Base-by-base conservation (phyloP, 139 green algal genomes). In the Micractinium conductrix region DNA sequence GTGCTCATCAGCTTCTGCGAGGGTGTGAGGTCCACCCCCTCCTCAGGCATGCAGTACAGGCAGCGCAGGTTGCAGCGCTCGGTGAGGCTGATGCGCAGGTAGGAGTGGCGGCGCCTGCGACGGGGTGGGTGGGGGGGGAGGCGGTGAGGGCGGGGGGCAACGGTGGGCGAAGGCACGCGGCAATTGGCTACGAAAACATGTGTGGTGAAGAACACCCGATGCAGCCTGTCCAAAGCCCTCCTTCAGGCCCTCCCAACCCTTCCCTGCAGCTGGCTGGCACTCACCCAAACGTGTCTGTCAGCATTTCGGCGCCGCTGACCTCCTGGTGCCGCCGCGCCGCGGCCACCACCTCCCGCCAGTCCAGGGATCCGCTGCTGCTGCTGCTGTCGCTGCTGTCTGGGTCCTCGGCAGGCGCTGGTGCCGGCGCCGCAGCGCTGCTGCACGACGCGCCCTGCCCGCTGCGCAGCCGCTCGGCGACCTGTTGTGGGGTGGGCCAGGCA, bases 21-120 rank as follows among this genome's bases (percentile, higher is more conserved):
- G 1, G 94, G 92, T 3, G 96, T 97, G 1, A 99, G 93, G 26
- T 96, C 93, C 40, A 98, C 93, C 14, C 97, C 97, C 81, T 99
- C 97, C 17, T 90, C 95, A 1, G 97, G 97, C 97, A 99, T 99
- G 93, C 97, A 99, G 92, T 99, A 99, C 79, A 93, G 76, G 90
- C 97, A 99, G 35, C 97, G 91, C 91, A 99, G 90, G 88, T 99
- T 99, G 93, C 97, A 99, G 33, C 92, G 91, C 92, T 99, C 97
- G 6, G 97, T 99, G n/a, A 99, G 91, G 10, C 93, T 98, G 53
- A 99, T 98, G 43, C 97, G 91, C 68, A 99, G 91, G 92, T 99
- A 99, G 24, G 89, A 98, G 91, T 99, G 97, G 70, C 72, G 55
- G 33, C 97, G 93, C 78, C 95, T 96, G 91, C 74, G 42, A 37